Conservation (phyloP, 768 basidiomycete species). For the Auriscalpium orientale region DNA sequence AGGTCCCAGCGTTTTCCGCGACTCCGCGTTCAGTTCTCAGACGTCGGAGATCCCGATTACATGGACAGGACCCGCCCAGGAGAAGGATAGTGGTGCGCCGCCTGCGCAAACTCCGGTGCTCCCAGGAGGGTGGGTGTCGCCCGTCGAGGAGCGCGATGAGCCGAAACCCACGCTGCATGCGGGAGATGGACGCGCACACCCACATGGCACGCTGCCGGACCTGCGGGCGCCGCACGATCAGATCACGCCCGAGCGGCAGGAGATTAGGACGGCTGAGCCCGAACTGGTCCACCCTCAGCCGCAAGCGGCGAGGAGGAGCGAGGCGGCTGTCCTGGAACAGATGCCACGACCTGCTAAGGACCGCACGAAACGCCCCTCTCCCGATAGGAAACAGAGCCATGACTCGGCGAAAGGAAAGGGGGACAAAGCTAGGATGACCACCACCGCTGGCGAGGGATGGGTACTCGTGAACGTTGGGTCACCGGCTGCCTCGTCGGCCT, state of each 20-base stretch:
- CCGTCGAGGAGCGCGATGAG: constrained; percentile 1
- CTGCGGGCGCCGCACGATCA: neutral
- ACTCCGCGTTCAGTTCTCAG: constrained; percentile 54
- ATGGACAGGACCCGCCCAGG: constrained; percentile 48
- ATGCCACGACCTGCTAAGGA: constrained; percentile 22
- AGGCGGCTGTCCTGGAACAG: constrained; percentile 51
- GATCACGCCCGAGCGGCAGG: constrained; percentile 3
- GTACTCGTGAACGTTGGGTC: constrained; percentile 53
- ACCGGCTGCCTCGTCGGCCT: neutral
- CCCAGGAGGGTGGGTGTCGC: constrained; percentile 19
- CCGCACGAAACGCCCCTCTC: neutral
- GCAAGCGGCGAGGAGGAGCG: constrained; percentile 47
- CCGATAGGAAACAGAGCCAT: neutral
- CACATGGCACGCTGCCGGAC: too few relatives aligned
- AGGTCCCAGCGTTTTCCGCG: constrained; percentile 53
- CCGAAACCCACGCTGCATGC: neutral
- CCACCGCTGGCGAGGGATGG: constrained; percentile 42
- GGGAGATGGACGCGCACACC: neutral
- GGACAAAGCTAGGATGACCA: constrained; percentile 25
- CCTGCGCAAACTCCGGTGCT: constrained; percentile 8
- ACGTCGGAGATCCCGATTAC: constrained; percentile 47
- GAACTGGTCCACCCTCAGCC: constrained; percentile 38
- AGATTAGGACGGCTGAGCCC: constrained; percentile 45
- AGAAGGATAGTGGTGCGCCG: constrained; percentile 3
- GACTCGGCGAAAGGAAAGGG: neutral